Conservation (phyloP, 2,329 filamentous ascomycete species). For the Penicillium concentricum region DNA sequence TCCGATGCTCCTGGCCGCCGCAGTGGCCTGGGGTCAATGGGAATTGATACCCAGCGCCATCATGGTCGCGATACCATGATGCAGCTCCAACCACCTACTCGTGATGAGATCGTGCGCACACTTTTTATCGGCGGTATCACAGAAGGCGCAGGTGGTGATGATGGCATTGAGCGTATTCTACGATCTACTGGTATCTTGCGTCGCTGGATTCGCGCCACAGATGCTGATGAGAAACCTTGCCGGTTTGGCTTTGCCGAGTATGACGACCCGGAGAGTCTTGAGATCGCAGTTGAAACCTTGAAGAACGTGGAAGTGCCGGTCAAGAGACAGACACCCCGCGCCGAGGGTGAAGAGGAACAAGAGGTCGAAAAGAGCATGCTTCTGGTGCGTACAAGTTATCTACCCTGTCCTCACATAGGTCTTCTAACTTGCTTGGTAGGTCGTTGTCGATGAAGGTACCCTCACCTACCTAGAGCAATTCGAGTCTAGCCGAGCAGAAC, state of each 20-base stretch:
- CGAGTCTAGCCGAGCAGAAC: constrained; percentile 64
- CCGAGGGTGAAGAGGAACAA: constrained; percentile 45
- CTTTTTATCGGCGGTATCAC: constrained; percentile 88
- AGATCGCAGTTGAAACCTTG: constrained; percentile 80
- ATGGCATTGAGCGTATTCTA: constrained; percentile 75
- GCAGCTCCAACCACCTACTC: constrained; percentile 75
- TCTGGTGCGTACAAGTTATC: constrained; percentile 50
- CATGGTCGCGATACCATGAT: constrained; percentile 67
- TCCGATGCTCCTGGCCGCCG: constrained; percentile 49
- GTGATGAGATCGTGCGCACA: constrained; percentile 87
- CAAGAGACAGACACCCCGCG: constrained; percentile 63
- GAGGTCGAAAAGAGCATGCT: constrained; percentile 68
- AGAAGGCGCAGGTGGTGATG: constrained; percentile 72
- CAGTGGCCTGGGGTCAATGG: constrained; percentile 59
- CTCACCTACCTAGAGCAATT: constrained; percentile 82
- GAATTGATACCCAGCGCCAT: constrained; percentile 65
- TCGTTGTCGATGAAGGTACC: constrained; percentile 77
- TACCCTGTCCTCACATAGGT: neutral
- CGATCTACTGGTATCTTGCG: constrained; percentile 73
- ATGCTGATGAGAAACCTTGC: constrained; percentile 76
- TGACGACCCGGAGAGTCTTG: constrained; percentile 84
- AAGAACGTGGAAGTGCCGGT: constrained; percentile 77
- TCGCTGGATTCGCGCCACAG: constrained; percentile 78
- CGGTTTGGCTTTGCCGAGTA: constrained; percentile 96
- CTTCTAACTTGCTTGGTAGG: constrained; percentile 36